Conservation (phyloP, 2,329 filamentous ascomycete species). For the Fusarium subtropicale region DNA sequence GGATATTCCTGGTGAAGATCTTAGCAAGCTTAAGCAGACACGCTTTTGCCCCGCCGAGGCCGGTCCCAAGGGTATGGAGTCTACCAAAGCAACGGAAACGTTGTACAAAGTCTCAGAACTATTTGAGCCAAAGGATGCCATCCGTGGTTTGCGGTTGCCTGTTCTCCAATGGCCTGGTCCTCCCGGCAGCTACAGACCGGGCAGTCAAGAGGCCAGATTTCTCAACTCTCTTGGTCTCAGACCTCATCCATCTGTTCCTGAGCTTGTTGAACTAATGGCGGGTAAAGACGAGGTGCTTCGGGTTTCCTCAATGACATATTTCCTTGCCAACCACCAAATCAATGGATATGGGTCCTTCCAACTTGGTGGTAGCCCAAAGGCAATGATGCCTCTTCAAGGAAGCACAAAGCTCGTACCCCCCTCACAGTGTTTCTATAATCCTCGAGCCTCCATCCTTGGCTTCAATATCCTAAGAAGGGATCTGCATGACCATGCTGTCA, state of each 20-base stretch:
- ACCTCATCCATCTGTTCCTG: conserved; percentile 74
- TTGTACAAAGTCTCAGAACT: conserved; percentile 81
- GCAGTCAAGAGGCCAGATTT: conserved; percentile 79
- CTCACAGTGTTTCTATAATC: conserved; percentile 84
- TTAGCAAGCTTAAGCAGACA: conserved; percentile 80
- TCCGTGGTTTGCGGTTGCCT: conserved; percentile 77
- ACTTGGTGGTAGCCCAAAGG: conserved; percentile 64
- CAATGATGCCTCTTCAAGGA: conserved; percentile 80
- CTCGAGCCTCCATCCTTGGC: conserved; percentile 78
- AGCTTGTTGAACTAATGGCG: conserved; percentile 83
- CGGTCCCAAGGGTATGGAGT: conserved; percentile 66
- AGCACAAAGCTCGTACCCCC: conserved; percentile 77
- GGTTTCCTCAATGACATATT: conserved; percentile 81
- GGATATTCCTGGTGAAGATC: conserved; percentile 87
- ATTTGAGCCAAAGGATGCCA: conserved; percentile 79
- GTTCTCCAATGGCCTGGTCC: conserved; percentile 84
- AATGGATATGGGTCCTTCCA: conserved; percentile 79
- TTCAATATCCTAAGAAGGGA: conserved; percentile 82
- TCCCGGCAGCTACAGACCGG: conserved; percentile 70
- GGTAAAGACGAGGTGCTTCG: conserved; percentile 69
- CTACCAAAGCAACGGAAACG: conserved; percentile 61
- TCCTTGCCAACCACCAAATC: conserved; percentile 80
- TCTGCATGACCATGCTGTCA: conserved; percentile 81
- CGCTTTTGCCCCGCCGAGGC: conserved; percentile 85
- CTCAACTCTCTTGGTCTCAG: conserved; percentile 79